These are phyloP conservation scores for Rosa lucieae DNA, from an alignment of 306 rosid species.

Conservation along the genomic window DNA sequence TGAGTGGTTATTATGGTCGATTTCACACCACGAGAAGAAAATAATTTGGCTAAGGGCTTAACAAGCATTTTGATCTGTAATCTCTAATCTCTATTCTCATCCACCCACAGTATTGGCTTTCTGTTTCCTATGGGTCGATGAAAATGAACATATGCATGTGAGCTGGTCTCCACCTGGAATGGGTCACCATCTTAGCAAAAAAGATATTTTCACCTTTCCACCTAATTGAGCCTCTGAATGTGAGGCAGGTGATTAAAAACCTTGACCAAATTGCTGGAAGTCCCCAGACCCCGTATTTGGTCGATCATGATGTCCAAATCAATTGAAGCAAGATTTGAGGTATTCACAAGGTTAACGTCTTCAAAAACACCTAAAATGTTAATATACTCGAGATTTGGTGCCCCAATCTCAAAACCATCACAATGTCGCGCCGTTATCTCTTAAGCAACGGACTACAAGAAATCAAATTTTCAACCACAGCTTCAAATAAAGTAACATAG, in stretches of 20 bases:
- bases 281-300: slow-evolving; percentile 10
- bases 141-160: too few species aligned
- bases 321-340: slow-evolving; percentile 32
- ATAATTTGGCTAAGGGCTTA: neutral
- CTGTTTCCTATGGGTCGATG: too few species aligned
- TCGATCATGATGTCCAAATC: slow-evolving; percentile 23
- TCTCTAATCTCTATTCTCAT: neutral
- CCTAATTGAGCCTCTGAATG: slow-evolving; percentile 35
- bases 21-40: slow-evolving; percentile 12
- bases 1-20: slow-evolving; percentile 15
- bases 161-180: too few species aligned
- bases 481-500: too few species aligned
- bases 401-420: slow-evolving; percentile 48
- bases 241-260: slow-evolving; percentile 39
- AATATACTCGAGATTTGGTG: slow-evolving; percentile 34
- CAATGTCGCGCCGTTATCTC: slow-evolving; percentile 33
- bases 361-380: slow-evolving; percentile 25
- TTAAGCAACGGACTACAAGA: too few species aligned
- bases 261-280: slow-evolving; percentile 36
- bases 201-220: too few species aligned
- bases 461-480: too few species aligned
- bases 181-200: too few species aligned
- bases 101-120: too few species aligned
- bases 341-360: slow-evolving; percentile 41
- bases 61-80: too few species aligned